Evolutionary conservation across 306 rosid genomes (phyloP).

Genomic region (Cucurbita ficifolia): DNA sequence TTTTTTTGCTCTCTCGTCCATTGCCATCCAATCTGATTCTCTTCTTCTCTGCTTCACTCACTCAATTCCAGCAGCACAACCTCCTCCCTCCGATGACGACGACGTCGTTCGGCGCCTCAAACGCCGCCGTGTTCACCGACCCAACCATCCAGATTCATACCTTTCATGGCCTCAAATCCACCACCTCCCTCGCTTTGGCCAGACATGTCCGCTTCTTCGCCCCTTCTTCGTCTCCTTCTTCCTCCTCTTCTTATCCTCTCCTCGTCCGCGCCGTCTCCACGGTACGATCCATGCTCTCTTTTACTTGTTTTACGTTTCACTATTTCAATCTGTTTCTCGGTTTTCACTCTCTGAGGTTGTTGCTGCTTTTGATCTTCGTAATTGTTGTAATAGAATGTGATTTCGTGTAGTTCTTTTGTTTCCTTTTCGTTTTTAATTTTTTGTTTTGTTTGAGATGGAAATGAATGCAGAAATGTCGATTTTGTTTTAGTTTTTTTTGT

Average conservation of each 20-base stretch:
- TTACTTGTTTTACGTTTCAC: too few relatives aligned
- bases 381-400: too few relatives aligned
- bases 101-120: slow-evolving; percentile 48
- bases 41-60: slow-evolving; percentile 10
- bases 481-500: background rate
- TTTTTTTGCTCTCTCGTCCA: background rate
- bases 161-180: slow-evolving; percentile 44
- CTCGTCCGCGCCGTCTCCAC: too few relatives aligned
- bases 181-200: slow-evolving; percentile 32
- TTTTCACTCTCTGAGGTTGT: too few relatives aligned
- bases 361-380: too few relatives aligned
- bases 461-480: background rate
- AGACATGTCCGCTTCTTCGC: slow-evolving; percentile 20
- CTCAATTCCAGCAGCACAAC: background rate
- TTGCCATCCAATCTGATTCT: slow-evolving; percentile 14
- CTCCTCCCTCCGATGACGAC: slow-evolving; percentile 20
- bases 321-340: too few relatives aligned
- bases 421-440: too few relatives aligned
- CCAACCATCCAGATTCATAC: slow-evolving; percentile 43
- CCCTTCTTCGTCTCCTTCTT: slow-evolving; percentile 12
- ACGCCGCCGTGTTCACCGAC: slow-evolving; percentile 33
- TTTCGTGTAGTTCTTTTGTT: too few relatives aligned
- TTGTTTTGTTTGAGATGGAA: background rate
- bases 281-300: too few relatives aligned
- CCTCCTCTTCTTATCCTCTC: too few relatives aligned